Conservation (phyloP, 306 rosid species). For the Morella rubra region DNA sequence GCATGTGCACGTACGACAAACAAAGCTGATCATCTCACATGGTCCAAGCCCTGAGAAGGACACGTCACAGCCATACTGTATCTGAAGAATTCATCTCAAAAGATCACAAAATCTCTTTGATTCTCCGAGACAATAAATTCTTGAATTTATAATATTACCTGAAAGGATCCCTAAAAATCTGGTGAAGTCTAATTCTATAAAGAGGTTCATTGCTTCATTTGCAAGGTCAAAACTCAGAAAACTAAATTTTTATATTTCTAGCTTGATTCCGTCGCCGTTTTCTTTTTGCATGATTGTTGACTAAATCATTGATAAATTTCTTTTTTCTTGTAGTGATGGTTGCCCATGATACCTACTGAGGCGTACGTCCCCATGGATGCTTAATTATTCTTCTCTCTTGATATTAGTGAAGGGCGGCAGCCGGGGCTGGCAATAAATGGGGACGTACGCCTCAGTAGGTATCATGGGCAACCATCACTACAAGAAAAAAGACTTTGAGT, state of each 20-base stretch:
- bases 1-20: slow-evolving; percentile 12
- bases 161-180: slow-evolving; percentile 59
- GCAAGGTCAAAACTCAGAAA: slow-evolving; percentile 1
- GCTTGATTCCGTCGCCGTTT: not conserved
- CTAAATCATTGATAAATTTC: too few relatives aligned
- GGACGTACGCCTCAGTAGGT: too few relatives aligned
- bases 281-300: too few relatives aligned
- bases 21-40: slow-evolving; percentile 20
- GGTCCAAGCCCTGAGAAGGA: slow-evolving; percentile 27
- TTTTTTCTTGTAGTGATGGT: too few relatives aligned
- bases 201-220: not conserved
- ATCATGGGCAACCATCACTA: too few relatives aligned
- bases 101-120: slow-evolving; percentile 14
- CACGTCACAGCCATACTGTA: slow-evolving; percentile 30
- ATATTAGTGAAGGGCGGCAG: too few relatives aligned
- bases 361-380: too few relatives aligned
- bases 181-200: slow-evolving; percentile 34
- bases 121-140: slow-evolving; percentile 24
- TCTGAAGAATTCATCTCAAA: slow-evolving; percentile 24
- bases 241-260: slow-evolving; percentile 20
- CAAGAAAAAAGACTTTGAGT: too few relatives aligned
- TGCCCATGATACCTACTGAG: too few relatives aligned
- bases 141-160: slow-evolving; percentile 26
- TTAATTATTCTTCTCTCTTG: too few relatives aligned
- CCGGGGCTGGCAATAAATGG: too few relatives aligned